Evolutionary conservation across 805 yeast genomes (phyloP).

Genomic region (Kazachstania africana): DNA sequence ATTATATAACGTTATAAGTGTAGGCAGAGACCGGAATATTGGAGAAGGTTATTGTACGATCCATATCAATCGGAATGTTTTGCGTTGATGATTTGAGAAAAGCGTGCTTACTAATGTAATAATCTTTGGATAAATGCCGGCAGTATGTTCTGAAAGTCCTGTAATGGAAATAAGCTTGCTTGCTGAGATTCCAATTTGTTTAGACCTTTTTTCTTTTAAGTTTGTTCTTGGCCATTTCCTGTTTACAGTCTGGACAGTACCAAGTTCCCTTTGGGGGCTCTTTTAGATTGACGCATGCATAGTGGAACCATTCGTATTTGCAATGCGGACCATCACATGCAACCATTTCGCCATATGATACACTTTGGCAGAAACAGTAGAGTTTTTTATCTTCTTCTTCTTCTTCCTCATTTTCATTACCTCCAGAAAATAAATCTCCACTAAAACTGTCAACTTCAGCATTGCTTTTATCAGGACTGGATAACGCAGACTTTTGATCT

Average conservation of each 20-base stretch:
- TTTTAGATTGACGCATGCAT: slow-evolving; percentile 82
- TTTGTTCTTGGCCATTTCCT: slow-evolving; percentile 25
- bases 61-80: too few relatives aligned
- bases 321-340: slow-evolving; percentile 91
- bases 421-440: slow-evolving; percentile 24
- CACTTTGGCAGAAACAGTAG: slow-evolving; percentile 90
- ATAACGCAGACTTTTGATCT: background rate
- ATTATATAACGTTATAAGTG: too few relatives aligned
- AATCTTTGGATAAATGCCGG: too few relatives aligned
- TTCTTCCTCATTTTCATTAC: slow-evolving; percentile 16
- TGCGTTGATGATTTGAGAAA: too few relatives aligned
- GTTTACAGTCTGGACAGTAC: slow-evolving; percentile 81
- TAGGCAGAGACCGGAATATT: too few relatives aligned
- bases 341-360: slow-evolving; percentile 91
- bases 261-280: slow-evolving; percentile 88
- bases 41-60: too few relatives aligned
- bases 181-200: too few relatives aligned
- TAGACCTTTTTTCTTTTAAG: slow-evolving; percentile 16
- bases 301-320: slow-evolving; percentile 90
- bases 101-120: too few relatives aligned
- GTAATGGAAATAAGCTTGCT: too few relatives aligned
- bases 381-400: slow-evolving; percentile 54
- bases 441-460: background rate
- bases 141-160: too few relatives aligned
- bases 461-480: background rate